Conservation (phyloP, 495 filamentous ascomycete species). For the Xeromyces bisporus region DNA sequence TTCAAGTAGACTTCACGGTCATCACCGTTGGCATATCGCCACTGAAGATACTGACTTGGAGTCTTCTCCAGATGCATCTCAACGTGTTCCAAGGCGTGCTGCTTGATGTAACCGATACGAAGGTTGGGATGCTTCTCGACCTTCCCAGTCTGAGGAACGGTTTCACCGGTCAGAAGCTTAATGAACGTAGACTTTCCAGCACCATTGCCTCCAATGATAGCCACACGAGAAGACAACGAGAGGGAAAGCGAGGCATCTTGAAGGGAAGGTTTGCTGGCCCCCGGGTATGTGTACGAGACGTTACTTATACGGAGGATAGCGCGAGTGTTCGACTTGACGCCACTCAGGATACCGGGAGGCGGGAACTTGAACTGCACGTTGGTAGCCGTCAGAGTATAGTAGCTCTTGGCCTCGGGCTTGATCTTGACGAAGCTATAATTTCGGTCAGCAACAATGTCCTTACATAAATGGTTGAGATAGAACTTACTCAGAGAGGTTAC, state of each 20-base stretch:
- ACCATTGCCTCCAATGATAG: slow-evolving; percentile 94
- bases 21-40: slow-evolving; percentile 93
- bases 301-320: slow-evolving; percentile 91
- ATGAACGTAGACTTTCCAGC: slow-evolving; percentile 97
- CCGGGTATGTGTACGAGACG: slow-evolving; percentile 80
- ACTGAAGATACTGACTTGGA: slow-evolving; percentile 95
- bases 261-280: slow-evolving; percentile 71
- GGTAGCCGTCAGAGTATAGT: slow-evolving; percentile 89
- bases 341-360: slow-evolving; percentile 78
- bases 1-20: slow-evolving; percentile 96
- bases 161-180: slow-evolving; percentile 93
- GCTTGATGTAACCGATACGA: slow-evolving; percentile 98
- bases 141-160: slow-evolving; percentile 67
- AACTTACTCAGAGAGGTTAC: slow-evolving; percentile 62
- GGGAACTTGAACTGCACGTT: slow-evolving; percentile 96
- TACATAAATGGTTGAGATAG: slow-evolving; percentile 4
- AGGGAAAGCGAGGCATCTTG: slow-evolving; percentile 70
- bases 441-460: not conserved
- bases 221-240: slow-evolving; percentile 77
- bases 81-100: slow-evolving; percentile 97
- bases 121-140: slow-evolving; percentile 98
- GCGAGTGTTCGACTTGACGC: slow-evolving; percentile 86
- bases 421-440: slow-evolving; percentile 54
- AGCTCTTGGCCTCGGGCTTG: slow-evolving; percentile 93
- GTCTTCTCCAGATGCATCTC: slow-evolving; percentile 99